A percentile compares a stretch with the other conserved stretches of the same genome.
These are phyloP conservation scores for Pythium dissimile DNA, from an alignment of 352 stramenopile species.

Conservation along the genomic window DNA sequence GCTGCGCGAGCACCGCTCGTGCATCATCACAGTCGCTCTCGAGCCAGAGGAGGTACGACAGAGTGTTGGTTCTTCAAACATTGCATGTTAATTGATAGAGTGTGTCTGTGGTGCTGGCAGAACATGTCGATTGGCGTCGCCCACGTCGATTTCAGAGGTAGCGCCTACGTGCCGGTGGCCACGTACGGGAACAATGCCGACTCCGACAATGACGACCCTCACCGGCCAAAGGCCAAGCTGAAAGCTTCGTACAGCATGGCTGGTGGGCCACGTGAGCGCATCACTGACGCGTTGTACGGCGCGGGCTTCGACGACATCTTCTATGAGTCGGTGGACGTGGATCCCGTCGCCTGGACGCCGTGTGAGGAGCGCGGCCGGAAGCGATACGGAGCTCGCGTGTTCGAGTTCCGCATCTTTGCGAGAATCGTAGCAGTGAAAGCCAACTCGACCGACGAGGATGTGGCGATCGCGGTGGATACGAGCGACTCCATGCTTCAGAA, in stretches of 20 bases:
- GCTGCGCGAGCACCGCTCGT: slow-evolving; percentile 17
- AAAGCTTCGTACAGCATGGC: slow-evolving; percentile 22
- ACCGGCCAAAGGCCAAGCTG: not conserved
- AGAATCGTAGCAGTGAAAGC: slow-evolving; percentile 22
- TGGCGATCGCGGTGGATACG: slow-evolving; percentile 29
- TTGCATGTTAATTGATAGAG: not conserved
- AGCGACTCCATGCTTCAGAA: slow-evolving; percentile 26
- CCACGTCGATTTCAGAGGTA: slow-evolving; percentile 34
- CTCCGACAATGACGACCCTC: not conserved
- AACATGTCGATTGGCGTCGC: slow-evolving; percentile 33
- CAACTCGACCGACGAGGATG: slow-evolving; percentile 15
- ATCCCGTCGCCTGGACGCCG: slow-evolving; percentile 24
- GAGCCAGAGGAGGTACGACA: slow-evolving; percentile 19
- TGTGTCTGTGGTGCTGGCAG: slow-evolving; percentile 1
- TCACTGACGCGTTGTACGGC: slow-evolving; percentile 13
- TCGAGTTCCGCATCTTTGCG: slow-evolving; percentile 29
- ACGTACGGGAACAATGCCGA: no score
- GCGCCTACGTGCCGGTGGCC: slow-evolving; percentile 20
- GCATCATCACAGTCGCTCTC: slow-evolving; percentile 26
- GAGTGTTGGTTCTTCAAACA: not conserved
- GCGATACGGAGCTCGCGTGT: not conserved
- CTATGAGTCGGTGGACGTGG: slow-evolving; percentile 26
- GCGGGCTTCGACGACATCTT: slow-evolving; percentile 23
- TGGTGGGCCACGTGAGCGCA: not conserved
- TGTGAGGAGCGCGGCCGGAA: not conserved